phyloP scores from a whole-genome alignment of 139 green algal genomes.

The Trebouxia sp. region DNA sequence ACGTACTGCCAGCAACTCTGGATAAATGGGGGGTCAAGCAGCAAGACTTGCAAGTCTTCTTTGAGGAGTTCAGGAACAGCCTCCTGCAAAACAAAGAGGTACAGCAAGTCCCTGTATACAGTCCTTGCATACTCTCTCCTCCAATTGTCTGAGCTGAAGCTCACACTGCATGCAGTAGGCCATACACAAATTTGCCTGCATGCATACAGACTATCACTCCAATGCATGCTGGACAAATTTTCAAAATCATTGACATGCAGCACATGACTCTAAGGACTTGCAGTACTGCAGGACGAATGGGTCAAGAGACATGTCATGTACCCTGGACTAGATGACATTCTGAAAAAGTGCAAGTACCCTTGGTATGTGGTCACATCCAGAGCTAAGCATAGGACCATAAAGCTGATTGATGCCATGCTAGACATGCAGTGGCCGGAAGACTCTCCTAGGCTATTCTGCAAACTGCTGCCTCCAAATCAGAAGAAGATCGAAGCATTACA shows the following conservation, averaged over 20 bases:
- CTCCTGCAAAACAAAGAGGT: conserved; percentile 24
- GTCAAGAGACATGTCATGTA: conserved; percentile 24
- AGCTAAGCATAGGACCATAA: conserved; percentile 27
- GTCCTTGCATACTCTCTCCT: no score
- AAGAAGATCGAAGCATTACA: conserved; percentile 60
- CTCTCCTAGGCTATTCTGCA: conserved; percentile 59
- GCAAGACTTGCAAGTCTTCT: conserved; percentile 42
- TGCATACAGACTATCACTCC: no score
- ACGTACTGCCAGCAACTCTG: conserved; percentile 48
- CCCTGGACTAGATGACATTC: conserved; percentile 1
- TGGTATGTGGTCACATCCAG: conserved; percentile 34
- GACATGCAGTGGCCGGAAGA: conserved; percentile 41
- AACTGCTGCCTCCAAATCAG: conserved; percentile 67
- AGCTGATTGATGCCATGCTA: conserved; percentile 43
- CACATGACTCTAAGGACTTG: no score
- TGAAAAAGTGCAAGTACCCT: conserved; percentile 26
- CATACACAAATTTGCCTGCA: no score
- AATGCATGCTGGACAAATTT: no score
- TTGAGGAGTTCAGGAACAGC: conserved; percentile 50
- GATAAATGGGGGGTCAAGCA: conserved; percentile 23
- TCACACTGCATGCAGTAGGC: not conserved
- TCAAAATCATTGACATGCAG: no score
- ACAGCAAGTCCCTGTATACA: not conserved
- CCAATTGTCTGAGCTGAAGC: not conserved
- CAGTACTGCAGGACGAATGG: conserved; percentile 25